Percentiles rank a stretch among this genome's conserved stretches.
These are phyloP conservation scores for Conoideocrella luteorostrata DNA, from an alignment of 2,329 filamentous ascomycete genomes.

Conservation along the genomic window DNA sequence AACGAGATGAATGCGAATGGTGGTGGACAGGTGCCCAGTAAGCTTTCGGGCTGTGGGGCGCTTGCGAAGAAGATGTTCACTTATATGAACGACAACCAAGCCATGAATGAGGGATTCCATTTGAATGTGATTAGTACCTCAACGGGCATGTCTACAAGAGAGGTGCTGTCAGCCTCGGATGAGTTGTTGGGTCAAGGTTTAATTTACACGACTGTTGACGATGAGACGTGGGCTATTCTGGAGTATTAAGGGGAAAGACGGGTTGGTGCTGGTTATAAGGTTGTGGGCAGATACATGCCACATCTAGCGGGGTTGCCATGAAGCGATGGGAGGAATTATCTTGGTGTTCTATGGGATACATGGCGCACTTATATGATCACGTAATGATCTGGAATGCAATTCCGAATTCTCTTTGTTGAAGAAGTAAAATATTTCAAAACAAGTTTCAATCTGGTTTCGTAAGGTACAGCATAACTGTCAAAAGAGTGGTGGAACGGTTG, in stretches of 20 bases:
- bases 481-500: no score
- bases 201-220: constrained; percentile 88
- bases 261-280: no score
- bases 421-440: not conserved
- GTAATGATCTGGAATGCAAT: not conserved
- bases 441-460: not conserved
- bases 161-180: constrained; percentile 72
- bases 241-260: constrained; percentile 38
- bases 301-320: no score
- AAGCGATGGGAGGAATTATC: no score
- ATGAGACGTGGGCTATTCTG: constrained; percentile 83
- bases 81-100: constrained; percentile 58
- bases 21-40: constrained; percentile 30
- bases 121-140: constrained; percentile 66
- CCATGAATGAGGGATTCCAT: constrained; percentile 78
- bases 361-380: not conserved
- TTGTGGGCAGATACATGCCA: no score
- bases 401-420: not conserved
- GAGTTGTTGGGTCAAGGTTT: constrained; percentile 68
- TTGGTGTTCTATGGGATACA: no score
- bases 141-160: constrained; percentile 58
- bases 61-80: constrained; percentile 65
- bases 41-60: constrained; percentile 43
- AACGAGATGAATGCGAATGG: constrained; percentile 32
- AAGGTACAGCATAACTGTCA: not conserved